Base-by-base conservation (phyloP, 1,139 yeast species). In the Protomyces inouyei region DNA sequence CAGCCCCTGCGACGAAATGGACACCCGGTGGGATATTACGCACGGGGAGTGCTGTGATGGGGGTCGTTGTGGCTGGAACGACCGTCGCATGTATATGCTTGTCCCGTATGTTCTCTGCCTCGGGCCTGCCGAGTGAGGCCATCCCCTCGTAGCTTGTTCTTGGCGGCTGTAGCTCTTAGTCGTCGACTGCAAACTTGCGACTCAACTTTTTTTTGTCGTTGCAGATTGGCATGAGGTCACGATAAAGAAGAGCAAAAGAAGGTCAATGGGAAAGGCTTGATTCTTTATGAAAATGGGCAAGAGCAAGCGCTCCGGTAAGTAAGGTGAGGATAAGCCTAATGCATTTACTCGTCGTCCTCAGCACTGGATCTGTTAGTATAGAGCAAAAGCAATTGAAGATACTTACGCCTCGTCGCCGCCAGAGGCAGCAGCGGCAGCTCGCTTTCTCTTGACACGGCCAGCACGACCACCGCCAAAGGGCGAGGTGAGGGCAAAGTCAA, bases 401-500 rank as follows among this genome's bases (percentile, higher is more conserved):
- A 85, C 71, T 78, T 80, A 55, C 68, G 69, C 66, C 79, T 74
- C 71, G 25, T 43, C 48, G 48, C 48, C 48, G 23, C 48, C 48
- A 4, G 48, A 43, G 56, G 52, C 53, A 32, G 63, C 63, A 6
- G 78, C 77, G 80, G 84, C 86, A 79, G 82, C 86, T 80, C 88
- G 85, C 84, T 85, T 92, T 89, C 98, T 91, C 87, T 95, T 95
- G 77, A 90, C 96, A 86, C 98, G 95, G 81, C 99, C 99, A 76
- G 98, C 95, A 85, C 98, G 93, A 76, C 97, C 98, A 84, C 98
- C 98, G 80, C 98, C 98, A 90, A 89, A 93, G 82, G 99, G 98
- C 73, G 98, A 93, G 81, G 89, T 90, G 80, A 92, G 87, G 76
- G 98, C 96, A 76, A 93, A 93, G 86, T 93, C 98, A 83, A 93